A percentile compares a stretch with the other conserved stretches of the same genome.
Evolutionary conservation across 2,329 filamentous ascomycete species (phyloP).

Genomic region (Diaporthe velutina): DNA sequence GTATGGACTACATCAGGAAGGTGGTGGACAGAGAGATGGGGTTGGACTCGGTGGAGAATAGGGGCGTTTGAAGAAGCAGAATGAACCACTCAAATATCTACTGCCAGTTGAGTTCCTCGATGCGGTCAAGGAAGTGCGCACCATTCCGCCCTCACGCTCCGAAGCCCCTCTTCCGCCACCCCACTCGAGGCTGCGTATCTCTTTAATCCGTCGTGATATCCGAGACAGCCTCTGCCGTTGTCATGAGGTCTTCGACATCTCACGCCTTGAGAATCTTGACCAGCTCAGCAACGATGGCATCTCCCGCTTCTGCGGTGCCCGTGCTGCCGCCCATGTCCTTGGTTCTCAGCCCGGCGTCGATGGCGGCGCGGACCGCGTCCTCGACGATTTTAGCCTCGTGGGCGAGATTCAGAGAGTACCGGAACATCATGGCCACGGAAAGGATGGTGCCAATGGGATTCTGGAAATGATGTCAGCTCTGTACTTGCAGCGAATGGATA

Average conservation of each 20-base stretch:
- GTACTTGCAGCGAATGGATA: slow-evolving; percentile 37
- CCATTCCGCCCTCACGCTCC: slow-evolving; percentile 26
- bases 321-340: slow-evolving; percentile 31
- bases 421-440: slow-evolving; percentile 26
- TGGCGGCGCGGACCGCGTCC: slow-evolving; percentile 17
- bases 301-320: slow-evolving; percentile 24
- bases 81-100: slow-evolving; percentile 26
- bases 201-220: slow-evolving; percentile 27
- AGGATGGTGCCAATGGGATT: slow-evolving; percentile 24
- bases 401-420: slow-evolving; percentile 27
- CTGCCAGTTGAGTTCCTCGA: slow-evolving; percentile 27
- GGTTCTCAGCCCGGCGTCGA: slow-evolving; percentile 23
- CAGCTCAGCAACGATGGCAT: slow-evolving; percentile 29
- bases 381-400: slow-evolving; percentile 23
- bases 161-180: slow-evolving; percentile 26
- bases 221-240: slow-evolving; percentile 28
- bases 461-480: slow-evolving; percentile 32
- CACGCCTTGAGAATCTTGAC: slow-evolving; percentile 29
- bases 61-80: slow-evolving; percentile 24
- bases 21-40: background rate
- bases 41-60: background rate
- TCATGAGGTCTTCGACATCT: slow-evolving; percentile 31
- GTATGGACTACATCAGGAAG: background rate
- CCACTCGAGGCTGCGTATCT: slow-evolving; percentile 30
- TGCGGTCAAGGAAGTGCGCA: slow-evolving; percentile 31